Percentiles rank a stretch among this genome's conserved stretches.
Evolutionary conservation across 495 filamentous ascomycete species (phyloP).

Genomic region (Glonium stellatum): DNA sequence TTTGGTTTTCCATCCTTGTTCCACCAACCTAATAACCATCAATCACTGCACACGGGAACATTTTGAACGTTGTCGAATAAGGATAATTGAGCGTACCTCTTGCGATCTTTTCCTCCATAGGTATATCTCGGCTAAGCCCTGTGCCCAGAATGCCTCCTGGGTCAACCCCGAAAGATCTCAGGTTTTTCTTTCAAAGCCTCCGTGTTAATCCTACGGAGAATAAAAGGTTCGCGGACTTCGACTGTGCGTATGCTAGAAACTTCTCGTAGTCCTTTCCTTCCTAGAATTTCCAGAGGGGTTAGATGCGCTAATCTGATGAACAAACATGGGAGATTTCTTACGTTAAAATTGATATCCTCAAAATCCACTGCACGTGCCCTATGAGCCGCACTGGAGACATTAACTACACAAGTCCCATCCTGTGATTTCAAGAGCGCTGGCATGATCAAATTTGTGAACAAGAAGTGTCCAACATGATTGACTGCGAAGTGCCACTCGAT

Average conservation of each 20-base stretch:
- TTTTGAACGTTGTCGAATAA: not conserved
- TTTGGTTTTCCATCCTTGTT: constrained; percentile 6
- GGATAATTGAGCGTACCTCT: not conserved
- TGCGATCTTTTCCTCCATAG: constrained; percentile 6
- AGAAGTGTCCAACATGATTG: constrained; percentile 26
- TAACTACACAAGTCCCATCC: constrained; percentile 12
- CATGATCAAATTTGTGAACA: constrained; percentile 23
- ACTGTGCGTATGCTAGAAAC: constrained; percentile 20
- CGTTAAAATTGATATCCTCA: constrained; percentile 16
- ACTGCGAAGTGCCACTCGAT: constrained; percentile 22
- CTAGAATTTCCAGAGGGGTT: not conserved
- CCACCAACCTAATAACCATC: constrained; percentile 3
- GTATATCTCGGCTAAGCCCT: constrained; percentile 3
- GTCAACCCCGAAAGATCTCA: constrained; percentile 39
- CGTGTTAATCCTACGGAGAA: constrained; percentile 10
- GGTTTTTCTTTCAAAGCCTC: constrained; percentile 29
- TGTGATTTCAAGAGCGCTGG: constrained; percentile 8
- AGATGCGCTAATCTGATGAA: not conserved
- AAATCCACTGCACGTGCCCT: constrained; percentile 3
- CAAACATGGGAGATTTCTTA: not conserved
- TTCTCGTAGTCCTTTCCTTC: constrained; percentile 12
- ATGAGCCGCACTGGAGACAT: constrained; percentile 16
- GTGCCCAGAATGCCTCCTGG: constrained; percentile 33
- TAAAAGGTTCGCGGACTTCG: constrained; percentile 20
- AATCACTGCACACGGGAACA: not conserved